Evolutionary conservation across 805 yeast species (phyloP).

Genomic region (Ogataea naganishii): DNA sequence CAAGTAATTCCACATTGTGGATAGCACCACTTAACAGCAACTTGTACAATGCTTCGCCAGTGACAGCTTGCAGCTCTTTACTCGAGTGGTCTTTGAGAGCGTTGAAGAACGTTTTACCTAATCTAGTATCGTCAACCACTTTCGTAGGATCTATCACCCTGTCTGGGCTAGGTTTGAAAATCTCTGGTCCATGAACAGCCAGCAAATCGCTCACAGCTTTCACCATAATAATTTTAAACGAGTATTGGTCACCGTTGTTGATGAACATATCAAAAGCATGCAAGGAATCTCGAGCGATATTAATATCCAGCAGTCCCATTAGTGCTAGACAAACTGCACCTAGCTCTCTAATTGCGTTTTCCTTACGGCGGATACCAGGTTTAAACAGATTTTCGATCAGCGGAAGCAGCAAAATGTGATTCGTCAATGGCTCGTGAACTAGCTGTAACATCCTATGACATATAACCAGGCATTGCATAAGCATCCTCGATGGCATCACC

Average conservation of each 20-base stretch:
- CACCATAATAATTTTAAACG: slow-evolving; percentile 52
- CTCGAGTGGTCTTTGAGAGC: slow-evolving; percentile 46
- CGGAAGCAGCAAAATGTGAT: slow-evolving; percentile 58
- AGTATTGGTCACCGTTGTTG: slow-evolving; percentile 62
- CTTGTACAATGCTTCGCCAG: slow-evolving; percentile 84
- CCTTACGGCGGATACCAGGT: slow-evolving; percentile 64
- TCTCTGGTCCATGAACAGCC: slow-evolving; percentile 64
- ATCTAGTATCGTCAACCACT: slow-evolving; percentile 54
- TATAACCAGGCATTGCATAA: slow-evolving; percentile 58
- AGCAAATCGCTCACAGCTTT: slow-evolving; percentile 71
- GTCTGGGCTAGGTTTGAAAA: no score
- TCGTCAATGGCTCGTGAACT: slow-evolving; percentile 53
- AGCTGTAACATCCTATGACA: slow-evolving; percentile 64
- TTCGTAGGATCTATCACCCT: slow-evolving; percentile 36
- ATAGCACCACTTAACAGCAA: slow-evolving; percentile 70
- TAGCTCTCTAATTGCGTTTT: slow-evolving; percentile 43
- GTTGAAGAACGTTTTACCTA: slow-evolving; percentile 64
- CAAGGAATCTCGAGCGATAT: slow-evolving; percentile 56
- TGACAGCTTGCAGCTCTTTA: slow-evolving; percentile 65
- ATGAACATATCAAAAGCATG: no score
- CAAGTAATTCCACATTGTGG: slow-evolving; percentile 61
- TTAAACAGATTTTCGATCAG: slow-evolving; percentile 68
- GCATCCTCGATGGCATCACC: no score
- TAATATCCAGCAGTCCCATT: slow-evolving; percentile 62
- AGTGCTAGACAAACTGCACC: slow-evolving; percentile 76